These are phyloP conservation scores for Citrus sp. DNA, from an alignment of 345 rosid species.

Conservation along the genomic window DNA sequence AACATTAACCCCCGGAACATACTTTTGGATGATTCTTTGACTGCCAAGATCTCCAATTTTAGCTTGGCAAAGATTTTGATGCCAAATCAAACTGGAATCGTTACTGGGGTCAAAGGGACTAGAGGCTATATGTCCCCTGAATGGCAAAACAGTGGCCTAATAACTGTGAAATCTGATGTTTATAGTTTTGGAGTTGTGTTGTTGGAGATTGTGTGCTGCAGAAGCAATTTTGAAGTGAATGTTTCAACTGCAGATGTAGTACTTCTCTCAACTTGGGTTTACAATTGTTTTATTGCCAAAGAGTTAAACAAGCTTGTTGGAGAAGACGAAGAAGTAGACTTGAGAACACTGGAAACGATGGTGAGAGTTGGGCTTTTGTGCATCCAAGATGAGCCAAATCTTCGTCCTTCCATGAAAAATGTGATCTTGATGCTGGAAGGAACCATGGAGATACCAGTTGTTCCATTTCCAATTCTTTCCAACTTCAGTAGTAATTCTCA, in stretches of 20 bases:
- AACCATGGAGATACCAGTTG: no score
- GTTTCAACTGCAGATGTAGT: slow-evolving; percentile 9
- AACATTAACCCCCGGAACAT: slow-evolving; percentile 17
- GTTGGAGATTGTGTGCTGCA: slow-evolving; percentile 28
- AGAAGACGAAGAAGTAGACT: slow-evolving; percentile 10
- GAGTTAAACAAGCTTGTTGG: slow-evolving; percentile 18
- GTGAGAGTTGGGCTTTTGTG: slow-evolving; percentile 21
- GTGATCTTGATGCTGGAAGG: background rate
- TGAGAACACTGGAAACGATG: slow-evolving; percentile 17
- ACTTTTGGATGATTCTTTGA: slow-evolving; percentile 21
- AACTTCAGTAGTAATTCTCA: no score
- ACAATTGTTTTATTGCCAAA: background rate
- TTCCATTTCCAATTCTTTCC: no score
- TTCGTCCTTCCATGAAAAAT: background rate
- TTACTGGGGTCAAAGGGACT: slow-evolving; percentile 2
- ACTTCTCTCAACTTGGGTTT: slow-evolving; percentile 23
- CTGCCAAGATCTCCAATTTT: slow-evolving; percentile 21
- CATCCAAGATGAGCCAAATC: slow-evolving; percentile 20
- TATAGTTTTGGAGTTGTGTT: slow-evolving; percentile 31
- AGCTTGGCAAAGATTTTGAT: slow-evolving; percentile 21
- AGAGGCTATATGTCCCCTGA: slow-evolving; percentile 8
- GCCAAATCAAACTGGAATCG: slow-evolving; percentile 19
- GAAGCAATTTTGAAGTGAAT: slow-evolving; percentile 10
- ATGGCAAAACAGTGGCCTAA: background rate
- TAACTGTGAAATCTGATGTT: background rate